A percentile compares a stretch with the other conserved stretches of the same genome.
Evolutionary conservation across 1,139 yeast genomes (phyloP).

Genomic region (Geotrichum histeridarum): DNA sequence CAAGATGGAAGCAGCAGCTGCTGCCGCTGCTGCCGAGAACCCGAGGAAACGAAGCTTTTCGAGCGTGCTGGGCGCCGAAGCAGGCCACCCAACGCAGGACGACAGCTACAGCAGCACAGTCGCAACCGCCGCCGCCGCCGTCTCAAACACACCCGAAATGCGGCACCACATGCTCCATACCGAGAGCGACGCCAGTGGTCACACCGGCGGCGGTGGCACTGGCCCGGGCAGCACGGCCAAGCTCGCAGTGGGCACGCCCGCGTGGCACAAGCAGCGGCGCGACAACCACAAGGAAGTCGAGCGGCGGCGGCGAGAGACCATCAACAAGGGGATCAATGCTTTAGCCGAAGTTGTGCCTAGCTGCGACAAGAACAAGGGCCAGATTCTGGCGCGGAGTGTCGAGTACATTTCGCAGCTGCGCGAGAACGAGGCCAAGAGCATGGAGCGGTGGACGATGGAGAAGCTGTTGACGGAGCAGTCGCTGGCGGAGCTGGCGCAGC

Average conservation of each 20-base stretch:
- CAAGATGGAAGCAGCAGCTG: no score
- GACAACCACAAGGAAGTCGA: conserved; percentile 97
- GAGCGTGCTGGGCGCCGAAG: neutral
- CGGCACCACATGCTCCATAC: neutral
- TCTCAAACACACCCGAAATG: neutral
- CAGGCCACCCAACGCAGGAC: neutral
- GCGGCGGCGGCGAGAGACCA: conserved; percentile 88
- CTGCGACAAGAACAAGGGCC: conserved; percentile 86
- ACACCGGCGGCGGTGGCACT: neutral
- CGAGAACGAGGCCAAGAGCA: conserved; percentile 79
- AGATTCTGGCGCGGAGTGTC: conserved; percentile 77
- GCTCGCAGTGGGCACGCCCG: conserved; percentile 59
- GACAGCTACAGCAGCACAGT: conserved; percentile 8
- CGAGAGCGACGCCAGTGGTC: neutral
- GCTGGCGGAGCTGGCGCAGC: conserved; percentile 67
- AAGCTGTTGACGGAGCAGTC: conserved; percentile 89
- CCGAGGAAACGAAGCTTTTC: neutral
- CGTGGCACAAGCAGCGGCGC: conserved; percentile 77
- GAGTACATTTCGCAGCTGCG: conserved; percentile 84
- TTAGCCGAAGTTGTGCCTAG: conserved; percentile 80
- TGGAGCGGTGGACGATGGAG: conserved; percentile 92
- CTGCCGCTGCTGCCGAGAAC: no score
- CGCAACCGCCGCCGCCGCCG: conserved; percentile 14
- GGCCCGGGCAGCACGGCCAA: conserved; percentile 22
- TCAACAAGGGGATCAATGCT: conserved; percentile 82